phyloP scores from a whole-genome alignment of 2,329 filamentous ascomycete species.

The Periconia sp. region DNA sequence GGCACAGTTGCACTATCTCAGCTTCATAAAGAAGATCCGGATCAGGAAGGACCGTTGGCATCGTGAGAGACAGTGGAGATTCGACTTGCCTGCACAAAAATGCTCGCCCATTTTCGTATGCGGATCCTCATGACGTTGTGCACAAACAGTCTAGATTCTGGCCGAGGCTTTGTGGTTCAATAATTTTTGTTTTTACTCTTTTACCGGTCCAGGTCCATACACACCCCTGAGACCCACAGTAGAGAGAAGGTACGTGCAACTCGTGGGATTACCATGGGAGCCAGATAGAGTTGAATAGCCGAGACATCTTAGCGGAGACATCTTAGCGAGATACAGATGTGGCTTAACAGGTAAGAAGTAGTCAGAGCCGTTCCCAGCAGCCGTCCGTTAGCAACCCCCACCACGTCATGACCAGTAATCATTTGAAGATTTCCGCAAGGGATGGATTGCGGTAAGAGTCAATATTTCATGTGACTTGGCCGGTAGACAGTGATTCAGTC shows the following conservation, averaged over 20 bases:
- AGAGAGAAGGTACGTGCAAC: neutral
- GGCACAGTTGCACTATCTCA: neutral
- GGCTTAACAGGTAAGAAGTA: neutral
- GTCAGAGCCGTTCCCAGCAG: neutral
- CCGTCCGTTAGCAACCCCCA: neutral
- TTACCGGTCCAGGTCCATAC: neutral
- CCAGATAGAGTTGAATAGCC: neutral
- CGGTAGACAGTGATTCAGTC: neutral
- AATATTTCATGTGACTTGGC: neutral
- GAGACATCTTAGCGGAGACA: neutral
- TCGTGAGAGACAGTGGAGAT: neutral
- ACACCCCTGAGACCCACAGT: neutral
- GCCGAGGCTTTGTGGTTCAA: neutral
- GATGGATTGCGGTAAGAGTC: neutral
- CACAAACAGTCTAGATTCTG: neutral
- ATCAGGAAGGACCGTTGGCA: neutral
- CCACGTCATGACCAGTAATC: neutral
- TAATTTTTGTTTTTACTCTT: neutral
- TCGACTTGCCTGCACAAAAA: neutral
- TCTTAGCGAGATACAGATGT: neutral
- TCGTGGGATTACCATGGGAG: neutral
- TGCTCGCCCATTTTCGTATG: neutral
- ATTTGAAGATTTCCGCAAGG: neutral
- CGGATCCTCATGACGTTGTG: conserved; percentile 1
- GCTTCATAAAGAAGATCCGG: neutral